Conservation (phyloP, 306 rosid genomes). For the Ammopiptanthus mongolicus region DNA sequence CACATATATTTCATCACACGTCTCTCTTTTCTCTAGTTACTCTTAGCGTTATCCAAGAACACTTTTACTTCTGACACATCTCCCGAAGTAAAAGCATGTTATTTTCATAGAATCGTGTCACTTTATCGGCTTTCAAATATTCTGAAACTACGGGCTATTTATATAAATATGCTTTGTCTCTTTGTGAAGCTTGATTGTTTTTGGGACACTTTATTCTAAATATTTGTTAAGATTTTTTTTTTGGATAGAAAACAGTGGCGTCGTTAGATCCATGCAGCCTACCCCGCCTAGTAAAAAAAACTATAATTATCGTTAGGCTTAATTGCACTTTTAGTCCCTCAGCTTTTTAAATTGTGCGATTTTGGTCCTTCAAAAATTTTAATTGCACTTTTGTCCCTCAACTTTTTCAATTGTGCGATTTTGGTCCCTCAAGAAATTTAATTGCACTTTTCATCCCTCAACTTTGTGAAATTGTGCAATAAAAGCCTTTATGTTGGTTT, state of each 20-base stretch:
- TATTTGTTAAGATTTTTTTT: background rate
- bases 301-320: too few species aligned
- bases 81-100: constrained; percentile 13
- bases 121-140: background rate
- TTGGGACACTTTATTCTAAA: background rate
- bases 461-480: too few species aligned
- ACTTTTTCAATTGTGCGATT: too few species aligned
- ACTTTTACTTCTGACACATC: background rate
- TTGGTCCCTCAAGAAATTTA: too few species aligned
- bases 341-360: too few species aligned
- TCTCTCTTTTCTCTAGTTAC: too few species aligned
- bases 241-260: background rate
- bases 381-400: too few species aligned
- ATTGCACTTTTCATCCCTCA: too few species aligned
- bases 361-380: too few species aligned
- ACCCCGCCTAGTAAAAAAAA: background rate
- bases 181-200: background rate
- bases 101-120: background rate
- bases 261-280: background rate
- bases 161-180: background rate
- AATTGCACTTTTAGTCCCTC: too few species aligned
- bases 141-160: background rate
- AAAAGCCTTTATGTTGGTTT: too few species aligned
- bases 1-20: too few species aligned
- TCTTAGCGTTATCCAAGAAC: background rate